phyloP scores from a whole-genome alignment of 2,329 filamentous ascomycete genomes.

The Emergomyces africanus region DNA sequence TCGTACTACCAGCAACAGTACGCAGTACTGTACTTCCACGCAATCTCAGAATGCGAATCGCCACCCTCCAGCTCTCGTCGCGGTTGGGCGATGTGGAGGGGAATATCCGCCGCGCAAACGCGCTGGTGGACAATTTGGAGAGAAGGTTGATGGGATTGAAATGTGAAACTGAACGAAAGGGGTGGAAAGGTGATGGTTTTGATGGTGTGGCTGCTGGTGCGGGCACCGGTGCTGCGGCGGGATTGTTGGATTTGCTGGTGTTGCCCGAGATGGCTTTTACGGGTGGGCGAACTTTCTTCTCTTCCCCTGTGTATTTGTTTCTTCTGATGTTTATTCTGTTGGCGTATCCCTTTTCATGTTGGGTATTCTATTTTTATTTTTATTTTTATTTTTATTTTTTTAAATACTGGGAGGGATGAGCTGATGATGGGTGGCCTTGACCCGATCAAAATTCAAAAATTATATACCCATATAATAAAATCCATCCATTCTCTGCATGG shows the following conservation, averaged over 20 bases:
- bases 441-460: not conserved
- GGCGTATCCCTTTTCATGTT: not conserved
- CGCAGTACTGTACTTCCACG: too few species aligned
- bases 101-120: conserved; percentile 34
- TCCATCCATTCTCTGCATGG: not conserved
- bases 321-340: not conserved
- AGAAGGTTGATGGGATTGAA: not conserved
- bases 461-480: not conserved
- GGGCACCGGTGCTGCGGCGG: conserved; percentile 8
- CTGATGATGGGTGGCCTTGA: not conserved
- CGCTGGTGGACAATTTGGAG: conserved; percentile 21
- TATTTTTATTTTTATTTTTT: not conserved
- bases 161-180: conserved; percentile 11
- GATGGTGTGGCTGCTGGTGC: conserved; percentile 10
- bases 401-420: not conserved
- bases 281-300: conserved; percentile 25
- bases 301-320: not conserved
- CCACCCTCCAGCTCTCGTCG: conserved; percentile 35
- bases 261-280: conserved; percentile 51
- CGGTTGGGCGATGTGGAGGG: conserved; percentile 31
- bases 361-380: not conserved
- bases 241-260: conserved; percentile 42
- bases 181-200: conserved; percentile 9
- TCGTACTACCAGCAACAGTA: too few species aligned
- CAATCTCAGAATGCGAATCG: conserved; percentile 30